Percentiles rank a stretch among this genome's conserved stretches.
phyloP scores from a whole-genome alignment of 805 yeast species.

The Maudiozyma barnettii region DNA sequence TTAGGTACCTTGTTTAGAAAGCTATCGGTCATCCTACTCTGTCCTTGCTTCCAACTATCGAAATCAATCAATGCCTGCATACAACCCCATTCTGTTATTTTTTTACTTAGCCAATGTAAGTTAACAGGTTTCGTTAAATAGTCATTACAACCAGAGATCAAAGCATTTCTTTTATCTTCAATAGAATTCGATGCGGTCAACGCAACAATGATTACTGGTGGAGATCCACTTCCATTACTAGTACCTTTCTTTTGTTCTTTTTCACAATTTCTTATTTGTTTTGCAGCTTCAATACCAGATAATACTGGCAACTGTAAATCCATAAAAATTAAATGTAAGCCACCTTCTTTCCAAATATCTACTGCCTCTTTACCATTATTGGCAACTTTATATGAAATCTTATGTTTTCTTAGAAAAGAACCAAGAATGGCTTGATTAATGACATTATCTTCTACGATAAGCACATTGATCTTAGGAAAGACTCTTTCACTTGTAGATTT shows the following conservation, averaged over 20 bases:
- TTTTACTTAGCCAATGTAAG: slow-evolving; percentile 84
- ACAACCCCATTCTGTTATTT: slow-evolving; percentile 97
- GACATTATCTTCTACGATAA: slow-evolving; percentile 93
- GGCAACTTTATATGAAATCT: slow-evolving; percentile 77
- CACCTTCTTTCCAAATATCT: slow-evolving; percentile 90
- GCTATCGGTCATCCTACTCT: slow-evolving; percentile 33
- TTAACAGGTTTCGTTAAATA: slow-evolving; percentile 94
- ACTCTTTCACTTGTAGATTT: slow-evolving; percentile 42
- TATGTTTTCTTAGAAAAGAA: slow-evolving; percentile 75
- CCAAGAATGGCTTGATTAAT: slow-evolving; percentile 89
- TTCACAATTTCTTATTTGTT: slow-evolving; percentile 81
- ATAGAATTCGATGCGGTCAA: slow-evolving; percentile 84
- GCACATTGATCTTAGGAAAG: slow-evolving; percentile 78
- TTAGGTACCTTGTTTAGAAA: slow-evolving; percentile 6
- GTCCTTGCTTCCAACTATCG: slow-evolving; percentile 73
- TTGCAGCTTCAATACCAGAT: slow-evolving; percentile 92
- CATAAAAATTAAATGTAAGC: slow-evolving; percentile 90
- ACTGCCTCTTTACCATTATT: slow-evolving; percentile 92
- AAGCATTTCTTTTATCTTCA: slow-evolving; percentile 79
- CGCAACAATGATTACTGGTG: slow-evolving; percentile 98
- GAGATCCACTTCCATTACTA: slow-evolving; percentile 52
- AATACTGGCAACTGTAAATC: slow-evolving; percentile 94
- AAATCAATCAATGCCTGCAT: slow-evolving; percentile 96
- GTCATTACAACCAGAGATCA: slow-evolving; percentile 96
- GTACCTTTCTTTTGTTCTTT: slow-evolving; percentile 29